phyloP scores from a whole-genome alignment of 2,329 filamentous ascomycete genomes.

The Monosporascus cannonballus region DNA sequence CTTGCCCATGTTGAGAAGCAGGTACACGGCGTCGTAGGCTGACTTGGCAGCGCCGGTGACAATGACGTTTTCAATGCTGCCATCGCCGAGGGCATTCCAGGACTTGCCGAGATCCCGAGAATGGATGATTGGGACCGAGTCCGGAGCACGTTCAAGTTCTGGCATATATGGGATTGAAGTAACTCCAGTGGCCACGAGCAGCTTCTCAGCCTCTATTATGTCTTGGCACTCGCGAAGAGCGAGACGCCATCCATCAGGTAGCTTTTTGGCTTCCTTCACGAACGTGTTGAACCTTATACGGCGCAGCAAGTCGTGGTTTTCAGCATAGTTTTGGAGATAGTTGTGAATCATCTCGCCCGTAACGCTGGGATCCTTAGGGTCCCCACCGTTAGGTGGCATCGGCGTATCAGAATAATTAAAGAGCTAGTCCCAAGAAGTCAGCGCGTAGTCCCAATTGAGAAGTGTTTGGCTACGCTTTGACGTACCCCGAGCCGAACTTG shows the following conservation, averaged over 20 bases:
- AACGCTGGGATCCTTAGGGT: constrained; percentile 13
- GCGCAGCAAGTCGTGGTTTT: constrained; percentile 19
- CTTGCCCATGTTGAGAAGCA: constrained; percentile 18
- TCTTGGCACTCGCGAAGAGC: constrained; percentile 7
- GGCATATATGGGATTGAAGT: constrained; percentile 22
- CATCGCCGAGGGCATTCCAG: constrained; percentile 8
- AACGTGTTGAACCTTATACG: constrained; percentile 19
- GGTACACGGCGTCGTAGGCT: constrained; percentile 20
- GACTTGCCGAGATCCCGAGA: constrained; percentile 14
- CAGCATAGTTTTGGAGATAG: constrained; percentile 20
- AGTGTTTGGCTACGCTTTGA: neutral
- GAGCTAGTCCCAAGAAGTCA: constrained; percentile 8
- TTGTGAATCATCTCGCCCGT: constrained; percentile 22
- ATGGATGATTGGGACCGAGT: constrained; percentile 15
- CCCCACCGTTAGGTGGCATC: constrained; percentile 15
- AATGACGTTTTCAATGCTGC: constrained; percentile 8
- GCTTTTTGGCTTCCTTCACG: constrained; percentile 12
- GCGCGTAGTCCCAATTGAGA: too few species aligned
- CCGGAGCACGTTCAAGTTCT: constrained; percentile 8
- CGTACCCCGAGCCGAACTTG: constrained; percentile 18
- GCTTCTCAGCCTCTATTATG: constrained; percentile 18
- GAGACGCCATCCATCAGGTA: constrained; percentile 11
- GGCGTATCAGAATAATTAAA: constrained; percentile 20
- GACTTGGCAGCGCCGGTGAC: constrained; percentile 23
- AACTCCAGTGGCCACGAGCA: constrained; percentile 26